phyloP scores from a whole-genome alignment of 495 filamentous ascomycete species.

The Penicillium robsamsonii region DNA sequence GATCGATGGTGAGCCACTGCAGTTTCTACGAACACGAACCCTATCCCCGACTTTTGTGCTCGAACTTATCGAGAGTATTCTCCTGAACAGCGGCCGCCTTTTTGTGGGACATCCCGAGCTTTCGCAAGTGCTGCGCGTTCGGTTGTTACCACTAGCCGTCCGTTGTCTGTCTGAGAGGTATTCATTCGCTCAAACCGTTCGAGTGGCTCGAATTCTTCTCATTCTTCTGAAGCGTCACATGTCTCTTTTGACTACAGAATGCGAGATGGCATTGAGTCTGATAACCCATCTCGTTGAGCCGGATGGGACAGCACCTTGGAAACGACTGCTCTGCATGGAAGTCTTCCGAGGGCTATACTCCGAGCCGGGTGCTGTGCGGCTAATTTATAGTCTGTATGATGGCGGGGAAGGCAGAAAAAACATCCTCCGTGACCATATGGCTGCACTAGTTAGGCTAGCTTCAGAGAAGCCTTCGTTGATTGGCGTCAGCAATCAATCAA shows the following conservation, averaged over 20 bases:
- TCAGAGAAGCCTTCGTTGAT: slow-evolving; percentile 87
- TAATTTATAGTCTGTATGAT: slow-evolving; percentile 80
- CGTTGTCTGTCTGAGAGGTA: slow-evolving; percentile 73
- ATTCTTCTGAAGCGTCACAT: slow-evolving; percentile 75
- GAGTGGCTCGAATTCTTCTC: slow-evolving; percentile 77
- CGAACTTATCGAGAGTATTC: slow-evolving; percentile 85
- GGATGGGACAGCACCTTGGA: slow-evolving; percentile 76
- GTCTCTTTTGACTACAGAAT: slow-evolving; percentile 69
- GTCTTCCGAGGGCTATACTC: slow-evolving; percentile 80
- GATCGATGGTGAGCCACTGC: slow-evolving; percentile 76
- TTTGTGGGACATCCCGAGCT: slow-evolving; percentile 79
- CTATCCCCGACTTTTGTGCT: slow-evolving; percentile 80
- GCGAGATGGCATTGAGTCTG: slow-evolving; percentile 79
- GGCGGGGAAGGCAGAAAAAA: slow-evolving; percentile 66
- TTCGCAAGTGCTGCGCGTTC: slow-evolving; percentile 69
- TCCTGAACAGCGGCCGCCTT: slow-evolving; percentile 78
- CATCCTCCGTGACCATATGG: slow-evolving; percentile 77
- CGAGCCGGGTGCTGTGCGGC: slow-evolving; percentile 71
- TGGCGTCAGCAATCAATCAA: slow-evolving; percentile 82
- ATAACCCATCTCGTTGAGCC: slow-evolving; percentile 86
- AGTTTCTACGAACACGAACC: slow-evolving; percentile 72
- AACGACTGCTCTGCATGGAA: slow-evolving; percentile 85
- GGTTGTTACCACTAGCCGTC: slow-evolving; percentile 79
- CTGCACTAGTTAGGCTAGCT: slow-evolving; percentile 79
- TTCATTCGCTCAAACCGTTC: slow-evolving; percentile 78